Evolutionary conservation across 2,329 filamentous ascomycete species (phyloP), one percentile per base, ranked within the genome.

Genomic region (Biscogniauxia mediterranea): DNA sequence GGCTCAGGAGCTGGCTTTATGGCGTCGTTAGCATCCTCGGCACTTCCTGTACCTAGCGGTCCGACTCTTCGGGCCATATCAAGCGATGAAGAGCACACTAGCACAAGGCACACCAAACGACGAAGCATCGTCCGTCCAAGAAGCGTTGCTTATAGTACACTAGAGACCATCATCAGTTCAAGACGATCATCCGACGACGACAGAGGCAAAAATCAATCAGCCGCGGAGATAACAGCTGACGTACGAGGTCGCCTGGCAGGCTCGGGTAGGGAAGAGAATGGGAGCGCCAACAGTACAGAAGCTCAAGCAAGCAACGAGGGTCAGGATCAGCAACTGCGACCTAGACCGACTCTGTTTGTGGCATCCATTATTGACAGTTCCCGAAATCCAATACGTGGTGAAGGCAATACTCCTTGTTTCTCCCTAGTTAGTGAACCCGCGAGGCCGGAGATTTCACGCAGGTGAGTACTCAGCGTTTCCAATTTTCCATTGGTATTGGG

Each of bases 81-180:
- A 4, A 83, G 83, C 3, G 84, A 87, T 56, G 85, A 87, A 20
- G 84, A 87, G 64, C 78, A 79, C 11, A 74, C 68, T 46, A 70
- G 74, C 21, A 73, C 71, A 25, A 72, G 75, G 11, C 75, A 77
- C 1, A 74, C 74, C 56, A 78, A 77, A 65, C 75, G 80, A 20
- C 76, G 80, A 20, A 77, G 76, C 52, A 75, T 74, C 0, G 72
- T 72, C 1, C 76, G 82, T 49, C 76, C 80, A 51, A 80, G 79
- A 57, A 85, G 83, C 61, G 77, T 78, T 23, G 86, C 86, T 5
- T 85, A 88, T 71, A 84, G 85, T 2, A 88, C 85, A 0, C 73
- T 89, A 3, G 85, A 89, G 68, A 89, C 86, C 0, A 89, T 89
- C 69, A 88, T 88, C 79, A 88, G 85, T 23, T 86, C 84, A 0